These are phyloP conservation scores for Lentinula sp. DNA, from an alignment of 768 basidiomycete species.

Conservation along the genomic window DNA sequence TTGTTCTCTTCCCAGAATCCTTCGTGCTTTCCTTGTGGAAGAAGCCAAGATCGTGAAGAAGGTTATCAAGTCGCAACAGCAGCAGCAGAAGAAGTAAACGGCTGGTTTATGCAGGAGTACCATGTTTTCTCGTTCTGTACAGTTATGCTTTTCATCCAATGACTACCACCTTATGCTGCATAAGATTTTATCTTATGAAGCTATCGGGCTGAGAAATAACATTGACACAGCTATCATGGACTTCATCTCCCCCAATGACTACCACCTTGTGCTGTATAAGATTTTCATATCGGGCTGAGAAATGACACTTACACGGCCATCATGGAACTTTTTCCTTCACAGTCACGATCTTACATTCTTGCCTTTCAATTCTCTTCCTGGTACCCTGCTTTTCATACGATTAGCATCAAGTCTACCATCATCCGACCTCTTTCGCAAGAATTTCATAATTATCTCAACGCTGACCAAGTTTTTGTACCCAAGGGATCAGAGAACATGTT, in stretches of 20 bases:
- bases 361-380: constrained; percentile 82
- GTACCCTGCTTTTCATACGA: constrained; percentile 64
- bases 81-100: constrained; percentile 21
- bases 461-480: constrained; percentile 83
- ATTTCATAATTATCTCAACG: constrained; percentile 69
- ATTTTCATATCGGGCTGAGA: not conserved
- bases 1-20: constrained; percentile 56
- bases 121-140: not conserved
- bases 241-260: constrained; percentile 7
- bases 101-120: not conserved
- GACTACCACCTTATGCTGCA: not conserved
- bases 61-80: constrained; percentile 92
- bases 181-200: not conserved
- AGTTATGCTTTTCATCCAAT: not conserved
- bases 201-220: not conserved
- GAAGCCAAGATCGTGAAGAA: constrained; percentile 99
- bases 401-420: constrained; percentile 68
- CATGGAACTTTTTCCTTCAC: constrained; percentile 41
- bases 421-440: constrained; percentile 59
- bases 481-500: constrained; percentile 76
- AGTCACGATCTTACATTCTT: constrained; percentile 48
- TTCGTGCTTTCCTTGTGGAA: constrained; percentile 97
- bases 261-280: not conserved
- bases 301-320: not conserved
- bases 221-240: not conserved